phyloP scores from a whole-genome alignment of 257 asterid genomes.

The Sherardia arvensis region DNA sequence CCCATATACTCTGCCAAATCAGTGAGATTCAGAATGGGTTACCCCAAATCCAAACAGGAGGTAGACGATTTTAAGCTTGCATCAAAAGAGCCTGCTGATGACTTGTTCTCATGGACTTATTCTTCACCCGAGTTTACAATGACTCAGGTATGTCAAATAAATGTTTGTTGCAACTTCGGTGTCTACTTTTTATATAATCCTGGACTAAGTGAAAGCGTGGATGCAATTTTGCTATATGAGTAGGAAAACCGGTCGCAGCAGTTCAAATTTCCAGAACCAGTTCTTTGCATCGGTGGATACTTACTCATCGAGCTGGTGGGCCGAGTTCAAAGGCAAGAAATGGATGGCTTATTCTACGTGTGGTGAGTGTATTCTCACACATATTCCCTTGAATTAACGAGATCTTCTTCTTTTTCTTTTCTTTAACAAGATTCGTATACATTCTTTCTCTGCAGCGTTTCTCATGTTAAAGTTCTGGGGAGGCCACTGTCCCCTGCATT shows the following conservation, averaged over 20 bases:
- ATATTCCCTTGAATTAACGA: neutral
- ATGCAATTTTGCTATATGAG: slow-evolving; percentile 9
- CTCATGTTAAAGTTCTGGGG: slow-evolving; percentile 52
- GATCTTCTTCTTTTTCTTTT: neutral
- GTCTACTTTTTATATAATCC: neutral
- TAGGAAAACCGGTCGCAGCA: slow-evolving; percentile 73
- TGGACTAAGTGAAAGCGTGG: neutral
- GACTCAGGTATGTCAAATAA: slow-evolving; percentile 41
- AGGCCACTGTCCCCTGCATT: slow-evolving; percentile 59
- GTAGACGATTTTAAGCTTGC: slow-evolving; percentile 25
- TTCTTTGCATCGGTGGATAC: slow-evolving; percentile 67
- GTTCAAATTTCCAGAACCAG: slow-evolving; percentile 72
- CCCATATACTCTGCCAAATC: slow-evolving; percentile 72
- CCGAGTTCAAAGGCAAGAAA: slow-evolving; percentile 56
- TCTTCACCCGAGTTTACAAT: slow-evolving; percentile 58
- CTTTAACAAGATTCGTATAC: no score
- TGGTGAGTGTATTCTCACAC: slow-evolving; percentile 35
- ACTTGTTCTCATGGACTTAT: slow-evolving; percentile 73
- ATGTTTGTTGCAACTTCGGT: neutral
- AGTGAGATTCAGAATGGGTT: slow-evolving; percentile 63
- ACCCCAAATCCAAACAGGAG: slow-evolving; percentile 34
- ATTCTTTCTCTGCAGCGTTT: slow-evolving; percentile 38
- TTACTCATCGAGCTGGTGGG: slow-evolving; percentile 67
- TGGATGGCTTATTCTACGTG: slow-evolving; percentile 55
- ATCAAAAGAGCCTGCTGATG: slow-evolving; percentile 43